Evolutionary conservation across 768 basidiomycete genomes (phyloP), one percentile per base, ranked within the genome.

Genomic region (Rickenella mellea): DNA sequence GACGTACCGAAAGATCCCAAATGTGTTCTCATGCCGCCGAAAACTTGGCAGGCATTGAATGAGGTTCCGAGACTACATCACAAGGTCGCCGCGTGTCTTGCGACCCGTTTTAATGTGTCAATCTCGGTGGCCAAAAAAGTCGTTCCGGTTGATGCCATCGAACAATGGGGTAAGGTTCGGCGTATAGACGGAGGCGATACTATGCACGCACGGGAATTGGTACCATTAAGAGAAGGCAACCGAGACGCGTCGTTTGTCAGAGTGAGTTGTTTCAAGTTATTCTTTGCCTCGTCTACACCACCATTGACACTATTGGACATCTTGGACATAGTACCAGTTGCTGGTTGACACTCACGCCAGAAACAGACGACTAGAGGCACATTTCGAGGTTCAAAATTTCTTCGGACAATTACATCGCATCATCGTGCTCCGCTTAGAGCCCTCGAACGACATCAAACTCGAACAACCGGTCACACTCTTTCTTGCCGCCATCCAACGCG

Each of bases 391-490:
- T 5, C 22, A 35, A n/a, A 49, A 53, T 11, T 64, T 57, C 47
- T 68, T 51, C 48, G 65, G 66, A 1, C 60, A 61, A 43, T 55
- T 68, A 2, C 43, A 56, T 35, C 39, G 52, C 27, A 55, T 68
- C 14, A 47, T 62, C 27, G 44, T 55, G 15, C 24, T 67, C n/a
- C 43, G 44, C 52, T 51, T 7, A 11, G 26, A 15, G 35, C 40
- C 5, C 20, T n/a, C n/a, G n/a, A 20, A 12, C 33, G 19, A n/a
- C 9, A 47, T 55, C 30, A 46, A 48, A 12, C 36, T 59, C 12
- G 8, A 15, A 8, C 30, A 33, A 17, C 45, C 50, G 10, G 30
- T 42, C 15, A 56, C 45, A 2, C 27, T 58, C 26, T 46, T 61
- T n/a, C 46, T 61, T 3, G 62, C 49, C 1, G 48, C 50, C n/a